Evolutionary conservation across 768 basidiomycete species (phyloP), one percentile per base, ranked within the genome.

Genomic region (Cubamyces lactineus): DNA sequence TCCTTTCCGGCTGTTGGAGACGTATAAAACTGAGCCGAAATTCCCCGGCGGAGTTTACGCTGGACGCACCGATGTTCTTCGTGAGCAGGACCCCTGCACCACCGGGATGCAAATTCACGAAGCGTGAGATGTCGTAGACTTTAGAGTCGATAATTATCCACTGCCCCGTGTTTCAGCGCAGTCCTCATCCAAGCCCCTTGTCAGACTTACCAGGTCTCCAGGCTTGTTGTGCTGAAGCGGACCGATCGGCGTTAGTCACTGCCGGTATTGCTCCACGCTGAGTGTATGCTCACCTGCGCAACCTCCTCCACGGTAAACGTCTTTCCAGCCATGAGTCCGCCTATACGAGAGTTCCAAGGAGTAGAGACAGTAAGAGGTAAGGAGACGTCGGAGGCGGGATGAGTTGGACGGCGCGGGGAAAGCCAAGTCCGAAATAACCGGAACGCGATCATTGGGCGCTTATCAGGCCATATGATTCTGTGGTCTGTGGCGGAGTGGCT

Each of bases 61-160:
- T 19, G 9, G 19, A 43, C 84, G 67, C 68, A 89, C 91, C 90
- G 54, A 96, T 81, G 40, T 80, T 75, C 11, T 83, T 75, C 19
- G 87, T 84, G 65, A 82, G 82, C 28, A 93, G 77, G 5, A 96
- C 93, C 38, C 85, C 87, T 26, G 84, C 72, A 11, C 95, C 94
- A 54, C 95, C 83, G 85, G 94, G 96, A 70, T 98, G 96, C 52
- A 97, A 75, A 62, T 86, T 78, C 23, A 86, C 87, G 68, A 98
- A 97, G 62, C 83, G 86, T 41, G 89, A 85, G 30, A 98, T 73
- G 70, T 94, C 85, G 59, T 89, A 94, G 28, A 94, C 91, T 68
- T 88, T 90, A 8, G 88, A 78, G 72, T 94, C 92, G 53, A 94
- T 80, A 39, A 90, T 77, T 46, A 94, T 81, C 92, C 94, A 95